Evolutionary conservation across 2,329 filamentous ascomycete species (phyloP), one percentile per base, ranked within the genome.

Genomic region (Botrytis aclada): DNA sequence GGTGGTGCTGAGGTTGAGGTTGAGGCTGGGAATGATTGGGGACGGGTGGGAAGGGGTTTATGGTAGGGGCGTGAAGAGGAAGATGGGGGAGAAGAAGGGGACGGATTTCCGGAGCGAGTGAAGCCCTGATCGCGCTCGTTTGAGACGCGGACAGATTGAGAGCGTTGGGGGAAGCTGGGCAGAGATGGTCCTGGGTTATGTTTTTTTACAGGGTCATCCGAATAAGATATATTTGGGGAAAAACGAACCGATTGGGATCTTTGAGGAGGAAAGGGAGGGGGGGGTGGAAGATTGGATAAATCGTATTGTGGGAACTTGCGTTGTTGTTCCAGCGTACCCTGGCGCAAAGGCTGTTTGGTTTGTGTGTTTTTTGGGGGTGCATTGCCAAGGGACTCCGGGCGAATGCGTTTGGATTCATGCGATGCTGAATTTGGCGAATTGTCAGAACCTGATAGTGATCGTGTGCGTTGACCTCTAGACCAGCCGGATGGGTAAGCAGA

Each of bases 201-300:
- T 1, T 54, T 67, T 9, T 12, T 67, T 25, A 67, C 34, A 67
- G 37, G 39, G 34, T 43, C 51, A 22, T 71, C 34, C 37, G 62
- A 63, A n/a, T 41, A 69, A 34, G 51, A 69, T 69, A 69, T 25
- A 32, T 71, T 34, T 22, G 61, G 62, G 14, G 70, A 71, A 37
- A 71, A 71, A 22, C 70, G 70, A 37, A 71, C 70, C 9, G 70
- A 71, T 25, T 67, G 70, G 9, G 62, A 60, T 60, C 70, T 37
- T 58, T 66, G 61, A 45, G 61, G 29, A 34, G 58, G 69, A 10
- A 67, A 67, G 3, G 61, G 70, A 12, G 60, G 61, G 4, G 70
- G 61, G 9, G 70, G 70, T 34, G 61, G 47, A 45, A 66, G 45
- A 37, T 67, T 71, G 16, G 61, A 56, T 22, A 56, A 37, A 29